Evolutionary conservation across 2,329 filamentous ascomycete genomes (phyloP), one percentile per base, ranked within the genome.

Genomic region (Colletotrichum truncatum): DNA sequence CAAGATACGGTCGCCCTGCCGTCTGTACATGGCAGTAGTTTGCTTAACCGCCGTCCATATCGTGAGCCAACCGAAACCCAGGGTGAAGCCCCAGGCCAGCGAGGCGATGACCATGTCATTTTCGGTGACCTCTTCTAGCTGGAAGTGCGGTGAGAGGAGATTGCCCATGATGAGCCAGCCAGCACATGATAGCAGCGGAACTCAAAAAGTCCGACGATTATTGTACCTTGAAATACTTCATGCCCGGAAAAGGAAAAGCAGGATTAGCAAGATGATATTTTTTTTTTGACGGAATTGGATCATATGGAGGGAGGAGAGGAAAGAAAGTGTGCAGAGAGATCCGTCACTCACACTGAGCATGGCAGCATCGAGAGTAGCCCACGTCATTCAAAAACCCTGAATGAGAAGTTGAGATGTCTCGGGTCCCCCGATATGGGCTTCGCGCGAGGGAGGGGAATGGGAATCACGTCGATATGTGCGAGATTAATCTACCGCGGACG

Each of bases 31-130:
- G 7, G 75, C 74, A 16, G 68, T 70, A 1, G 75, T 76, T 68
- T 80, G 78, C 69, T 74, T 75, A 36, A 74, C 57, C 9, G 77
- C 77, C 16, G 74, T 78, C 74, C 76, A 80, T 14, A 69, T 68
- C 30, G 78, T 78, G 53, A 81, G 71, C 73, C 77, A 78, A 16
- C 78, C 78, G 55, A 81, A 79, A 38, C 78, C 78, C 10, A 81
- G 65, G 21, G 78, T 79, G 68, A 81, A 81, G 48, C 78, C 78
- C 59, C 73, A 74, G 12, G 77, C 78, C 21, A 75, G 63, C 1
- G 71, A 74, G 39, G 77, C 77, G 34, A 76, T 67, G 51, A 72
- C 65, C 25, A 73, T 62, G 34, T 74, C 73, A 32, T 68, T 32
- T 10, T 28, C n/a, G 6, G 70, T 67, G n/a, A 73, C 71, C 23